phyloP scores from a whole-genome alignment of 202 grass and related monocot species.

The Digitaria exilis region DNA sequence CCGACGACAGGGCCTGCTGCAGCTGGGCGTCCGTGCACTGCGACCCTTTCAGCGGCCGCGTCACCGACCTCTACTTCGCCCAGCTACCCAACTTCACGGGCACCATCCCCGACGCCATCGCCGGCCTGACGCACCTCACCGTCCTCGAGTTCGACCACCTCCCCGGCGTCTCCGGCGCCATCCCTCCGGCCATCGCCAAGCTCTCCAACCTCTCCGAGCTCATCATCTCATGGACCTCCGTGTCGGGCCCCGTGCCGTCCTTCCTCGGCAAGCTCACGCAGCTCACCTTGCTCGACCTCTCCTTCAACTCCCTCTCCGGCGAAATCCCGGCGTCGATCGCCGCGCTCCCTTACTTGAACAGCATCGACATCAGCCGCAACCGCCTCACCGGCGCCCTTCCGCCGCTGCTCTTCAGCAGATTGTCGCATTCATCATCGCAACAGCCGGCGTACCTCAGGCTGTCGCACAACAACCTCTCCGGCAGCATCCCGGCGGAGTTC shows the following conservation, averaged over 20 bases:
- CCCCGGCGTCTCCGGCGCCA: background rate
- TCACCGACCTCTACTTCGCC: conserved; percentile 2
- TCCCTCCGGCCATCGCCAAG: background rate
- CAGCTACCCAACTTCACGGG: background rate
- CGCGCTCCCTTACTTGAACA: background rate
- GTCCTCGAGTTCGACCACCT: conserved; percentile 1
- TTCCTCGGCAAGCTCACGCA: too few species aligned
- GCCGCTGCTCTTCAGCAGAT: conserved; percentile 8
- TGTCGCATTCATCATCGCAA: too few species aligned
- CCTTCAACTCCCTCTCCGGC: conserved; percentile 7
- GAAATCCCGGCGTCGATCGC: background rate
- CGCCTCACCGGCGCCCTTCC: conserved; percentile 10
- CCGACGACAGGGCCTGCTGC: background rate
- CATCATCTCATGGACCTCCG: background rate
- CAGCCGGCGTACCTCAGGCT: conserved; percentile 45
- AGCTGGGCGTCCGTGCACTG: conserved; percentile 1
- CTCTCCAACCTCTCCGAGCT: conserved; percentile 10
- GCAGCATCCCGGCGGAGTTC: too few species aligned
- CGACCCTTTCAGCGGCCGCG: background rate
- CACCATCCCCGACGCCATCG: conserved; percentile 19
- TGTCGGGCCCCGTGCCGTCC: too few species aligned
- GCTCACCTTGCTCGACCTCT: conserved; percentile 8
- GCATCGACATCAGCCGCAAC: conserved; percentile 23
- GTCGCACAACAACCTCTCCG: conserved; percentile 55
- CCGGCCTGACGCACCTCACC: background rate